Conservation (phyloP, 2,329 filamentous ascomycete species). For the Ampelomyces quisqualis region DNA sequence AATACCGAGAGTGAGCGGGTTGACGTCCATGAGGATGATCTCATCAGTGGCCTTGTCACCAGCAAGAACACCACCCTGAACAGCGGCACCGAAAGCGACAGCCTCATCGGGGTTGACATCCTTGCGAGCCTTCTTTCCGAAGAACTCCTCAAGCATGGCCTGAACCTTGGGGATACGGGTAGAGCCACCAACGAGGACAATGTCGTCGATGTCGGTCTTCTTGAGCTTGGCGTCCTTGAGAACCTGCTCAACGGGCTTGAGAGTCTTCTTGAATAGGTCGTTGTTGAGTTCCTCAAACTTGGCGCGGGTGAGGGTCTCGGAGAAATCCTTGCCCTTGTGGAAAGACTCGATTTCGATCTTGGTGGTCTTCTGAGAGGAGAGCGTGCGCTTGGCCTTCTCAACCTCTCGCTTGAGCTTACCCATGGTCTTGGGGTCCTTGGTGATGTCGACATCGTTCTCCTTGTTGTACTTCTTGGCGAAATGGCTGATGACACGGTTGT, state of each 20-base stretch:
- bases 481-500: constrained; percentile 95
- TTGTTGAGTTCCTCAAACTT: constrained; percentile 99
- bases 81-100: constrained; percentile 94
- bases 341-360: constrained; percentile 97
- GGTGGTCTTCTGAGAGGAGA: constrained; percentile 87
- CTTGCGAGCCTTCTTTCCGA: constrained; percentile 98
- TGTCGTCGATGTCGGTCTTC: constrained; percentile 93
- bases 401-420: constrained; percentile 99
- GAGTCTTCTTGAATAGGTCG: constrained; percentile 98
- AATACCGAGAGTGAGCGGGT: constrained; percentile 93
- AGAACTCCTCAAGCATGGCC: constrained; percentile 92
- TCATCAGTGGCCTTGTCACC: constrained; percentile 80
- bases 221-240: constrained; percentile 97
- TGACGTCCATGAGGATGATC: constrained; percentile 94
- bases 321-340: constrained; percentile 96
- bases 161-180: constrained; percentile 99
- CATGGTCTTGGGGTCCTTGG: constrained; percentile 96
- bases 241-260: constrained; percentile 98
- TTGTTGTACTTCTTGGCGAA: constrained; percentile 99
- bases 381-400: constrained; percentile 98
- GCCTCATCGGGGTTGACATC: constrained; percentile 99
- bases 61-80: constrained; percentile 93
- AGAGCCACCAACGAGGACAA: constrained; percentile 96
- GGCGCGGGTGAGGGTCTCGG: constrained; percentile 94
- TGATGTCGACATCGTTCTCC: constrained; percentile 89